Evolutionary conservation across 805 yeast genomes (phyloP).

Genomic region (Candida koratica): DNA sequence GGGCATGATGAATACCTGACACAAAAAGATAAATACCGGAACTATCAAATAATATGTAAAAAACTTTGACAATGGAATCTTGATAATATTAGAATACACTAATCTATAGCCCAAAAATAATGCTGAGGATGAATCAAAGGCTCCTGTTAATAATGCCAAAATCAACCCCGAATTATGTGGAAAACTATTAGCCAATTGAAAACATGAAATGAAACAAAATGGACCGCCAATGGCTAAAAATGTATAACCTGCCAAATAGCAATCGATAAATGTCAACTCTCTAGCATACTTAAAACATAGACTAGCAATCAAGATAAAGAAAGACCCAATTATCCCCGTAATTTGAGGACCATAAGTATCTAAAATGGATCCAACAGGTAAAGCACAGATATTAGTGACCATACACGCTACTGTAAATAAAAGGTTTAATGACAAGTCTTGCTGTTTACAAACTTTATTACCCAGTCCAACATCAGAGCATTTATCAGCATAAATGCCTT

Average conservation of each 20-base stretch:
- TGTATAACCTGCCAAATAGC: slow-evolving; percentile 70
- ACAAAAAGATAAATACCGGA: slow-evolving; percentile 70
- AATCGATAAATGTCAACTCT: slow-evolving; percentile 43
- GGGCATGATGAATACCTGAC: slow-evolving; percentile 83
- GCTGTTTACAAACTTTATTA: slow-evolving; percentile 51
- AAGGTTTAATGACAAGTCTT: slow-evolving; percentile 76
- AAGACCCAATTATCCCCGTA: slow-evolving; percentile 71
- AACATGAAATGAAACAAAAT: slow-evolving; percentile 83
- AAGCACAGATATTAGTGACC: slow-evolving; percentile 76
- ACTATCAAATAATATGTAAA: slow-evolving; percentile 67
- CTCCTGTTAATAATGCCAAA: slow-evolving; percentile 84
- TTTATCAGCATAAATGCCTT: slow-evolving; percentile 67
- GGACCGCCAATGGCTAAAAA: slow-evolving; percentile 89
- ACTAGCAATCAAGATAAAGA: slow-evolving; percentile 56
- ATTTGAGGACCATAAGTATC: slow-evolving; percentile 79
- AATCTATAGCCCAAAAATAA: slow-evolving; percentile 72
- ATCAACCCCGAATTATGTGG: slow-evolving; percentile 79
- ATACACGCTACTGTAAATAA: slow-evolving; percentile 87
- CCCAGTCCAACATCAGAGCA: slow-evolving; percentile 48
- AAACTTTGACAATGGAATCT: slow-evolving; percentile 51
- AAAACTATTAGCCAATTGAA: slow-evolving; percentile 82
- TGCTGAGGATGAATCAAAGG: slow-evolving; percentile 91
- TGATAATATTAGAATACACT: slow-evolving; percentile 44
- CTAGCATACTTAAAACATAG: slow-evolving; percentile 40
- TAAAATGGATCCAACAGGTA: slow-evolving; percentile 75